Conservation (phyloP, 1,284 basidiomycete genomes). For the Hemileia vastatrix region DNA sequence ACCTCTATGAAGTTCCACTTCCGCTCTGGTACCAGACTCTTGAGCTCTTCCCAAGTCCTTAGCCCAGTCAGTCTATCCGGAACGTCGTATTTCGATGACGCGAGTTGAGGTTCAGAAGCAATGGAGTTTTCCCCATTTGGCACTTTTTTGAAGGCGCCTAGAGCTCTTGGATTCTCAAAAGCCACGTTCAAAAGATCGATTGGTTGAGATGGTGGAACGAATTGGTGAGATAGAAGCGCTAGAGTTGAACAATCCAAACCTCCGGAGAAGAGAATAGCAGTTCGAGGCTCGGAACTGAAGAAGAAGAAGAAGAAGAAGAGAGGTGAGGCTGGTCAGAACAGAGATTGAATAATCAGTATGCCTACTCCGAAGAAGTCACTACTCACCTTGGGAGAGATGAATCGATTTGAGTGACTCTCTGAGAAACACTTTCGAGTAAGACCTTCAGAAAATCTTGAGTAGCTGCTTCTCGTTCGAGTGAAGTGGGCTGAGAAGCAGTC, state of each 20-base stretch:
- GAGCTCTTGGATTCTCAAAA: constrained; percentile 80
- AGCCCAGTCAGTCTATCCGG: constrained; percentile 79
- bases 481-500: no score
- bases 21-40: constrained; percentile 59
- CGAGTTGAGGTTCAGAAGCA: neutral
- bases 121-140: no score
- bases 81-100: no score
- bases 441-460: neutral
- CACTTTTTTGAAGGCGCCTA: no score
- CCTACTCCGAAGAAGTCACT: neutral
- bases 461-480: no score
- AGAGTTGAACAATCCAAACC: constrained; percentile 86
- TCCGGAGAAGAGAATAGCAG: constrained; percentile 88
- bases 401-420: neutral
- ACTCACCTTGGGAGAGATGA: neutral
- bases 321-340: neutral
- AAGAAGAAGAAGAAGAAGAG: neutral
- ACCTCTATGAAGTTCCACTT: constrained; percentile 70
- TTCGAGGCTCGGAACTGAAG: constrained; percentile 48
- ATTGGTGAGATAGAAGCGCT: constrained; percentile 69
- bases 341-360: neutral
- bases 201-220: constrained; percentile 61
- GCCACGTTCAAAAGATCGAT: constrained; percentile 94
- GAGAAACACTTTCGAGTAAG: neutral
- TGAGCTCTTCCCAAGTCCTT: constrained; percentile 65